Evolutionary conservation across 495 filamentous ascomycete genomes (phyloP).

Genomic region (Schizothecium vesticola): DNA sequence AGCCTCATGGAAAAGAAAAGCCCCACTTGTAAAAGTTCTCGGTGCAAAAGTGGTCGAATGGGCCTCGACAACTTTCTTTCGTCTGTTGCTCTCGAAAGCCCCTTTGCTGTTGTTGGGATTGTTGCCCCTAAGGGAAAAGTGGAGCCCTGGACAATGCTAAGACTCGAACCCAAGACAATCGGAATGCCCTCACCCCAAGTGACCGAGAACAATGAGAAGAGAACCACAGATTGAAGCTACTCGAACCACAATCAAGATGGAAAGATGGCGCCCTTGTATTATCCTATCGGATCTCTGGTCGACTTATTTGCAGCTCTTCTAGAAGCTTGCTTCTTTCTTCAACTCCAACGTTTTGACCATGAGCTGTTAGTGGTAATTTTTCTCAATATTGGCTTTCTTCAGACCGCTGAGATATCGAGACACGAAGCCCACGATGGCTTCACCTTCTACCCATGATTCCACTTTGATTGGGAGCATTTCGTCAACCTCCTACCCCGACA

Average conservation of each 20-base stretch:
- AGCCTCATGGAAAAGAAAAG: not conserved
- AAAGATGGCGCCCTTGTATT: not conserved
- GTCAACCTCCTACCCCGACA: not conserved
- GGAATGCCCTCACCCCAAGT: conserved; percentile 10
- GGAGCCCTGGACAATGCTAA: conserved; percentile 1
- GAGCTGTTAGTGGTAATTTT: not conserved
- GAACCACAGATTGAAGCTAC: not conserved
- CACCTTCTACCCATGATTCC: not conserved
- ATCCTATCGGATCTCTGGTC: not conserved
- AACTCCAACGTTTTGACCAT: not conserved
- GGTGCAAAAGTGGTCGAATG: not conserved
- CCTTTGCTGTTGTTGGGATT: not conserved
- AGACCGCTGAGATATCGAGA: not conserved
- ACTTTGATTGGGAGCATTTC: not conserved
- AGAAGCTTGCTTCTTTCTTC: not conserved
- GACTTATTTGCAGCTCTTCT: not conserved
- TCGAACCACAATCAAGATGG: not conserved
- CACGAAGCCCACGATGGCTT: not conserved
- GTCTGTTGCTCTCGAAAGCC: not conserved
- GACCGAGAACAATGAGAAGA: conserved; percentile 17
- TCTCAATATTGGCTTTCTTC: not conserved
- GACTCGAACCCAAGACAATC: conserved; percentile 18
- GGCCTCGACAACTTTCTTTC: not conserved
- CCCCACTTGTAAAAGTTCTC: no score
- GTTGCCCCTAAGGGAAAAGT: not conserved